Base-by-base conservation (phyloP, 768 basidiomycete species). In the Gloeostereum incarnatum region DNA sequence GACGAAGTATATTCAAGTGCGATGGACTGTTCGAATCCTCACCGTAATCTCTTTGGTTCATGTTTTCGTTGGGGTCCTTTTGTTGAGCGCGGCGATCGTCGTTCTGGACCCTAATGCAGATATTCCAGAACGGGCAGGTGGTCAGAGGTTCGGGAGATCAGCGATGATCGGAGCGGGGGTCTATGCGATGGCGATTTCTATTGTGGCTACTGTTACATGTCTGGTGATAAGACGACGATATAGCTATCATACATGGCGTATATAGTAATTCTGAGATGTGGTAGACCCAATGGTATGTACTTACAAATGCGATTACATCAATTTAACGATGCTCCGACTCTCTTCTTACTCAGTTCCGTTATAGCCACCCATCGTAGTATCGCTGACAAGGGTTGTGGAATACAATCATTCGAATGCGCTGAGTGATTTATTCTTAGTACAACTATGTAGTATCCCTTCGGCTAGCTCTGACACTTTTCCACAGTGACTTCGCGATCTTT, bases 11-110 rank as follows among this genome's bases (percentile, higher is more conserved):
- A 26, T 18, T 4, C 1, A 17, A 2, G 45, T 43, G 17, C 46
- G 50, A 5, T 47, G 50, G 45, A 39, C 38, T 1, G 48, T 52
- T 22, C 42, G 52, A 11, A 38, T 49, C 9, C 23, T 51, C 1
- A 40, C 43, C 16, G 25, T 47, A 1, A 11, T 46, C 6, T 34
- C 49, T 14, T 36, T 40, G 31, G 21, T 41, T n/a, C 49, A 49
- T 27, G 38, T 47, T 13, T 47, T 50, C 13, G 51, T 19, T 11
- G 51, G 51, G 2, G 42, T 50, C 25, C 30, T 46, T 18, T 40
- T 47, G 6, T 18, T 49, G 2, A 37, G 49, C 10, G 11, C 43
- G 3, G 46, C 49, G 2, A 46, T 52, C 5, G 18, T 52, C n/a
- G 24, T 50, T 11, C 37, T 51, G 11, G 48, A 49, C 40, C 44